Evolutionary conservation across 192 early-diverging fungal genomes (phyloP), one percentile per base, ranked within the genome.

Genomic region (Paraglomus brasilianum): DNA sequence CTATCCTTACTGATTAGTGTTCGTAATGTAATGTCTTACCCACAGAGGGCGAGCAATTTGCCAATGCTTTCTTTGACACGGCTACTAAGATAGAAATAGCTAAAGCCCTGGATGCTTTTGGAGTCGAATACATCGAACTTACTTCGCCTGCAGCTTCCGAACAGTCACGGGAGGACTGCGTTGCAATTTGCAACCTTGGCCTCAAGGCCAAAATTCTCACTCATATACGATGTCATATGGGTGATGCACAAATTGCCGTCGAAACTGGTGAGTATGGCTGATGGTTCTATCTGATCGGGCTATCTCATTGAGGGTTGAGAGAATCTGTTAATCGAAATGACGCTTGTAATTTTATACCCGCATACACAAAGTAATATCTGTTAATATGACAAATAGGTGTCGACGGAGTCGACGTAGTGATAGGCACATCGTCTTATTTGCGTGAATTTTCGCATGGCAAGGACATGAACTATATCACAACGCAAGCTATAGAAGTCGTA

Each of bases 391-490:
- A 1, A 19, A 19, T 19, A 68, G 66, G 95, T 65, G 97, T 98
- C 5, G 93, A 97, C 73, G 97, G 97, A 42, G 84, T 98, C 52
- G 94, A 97, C 72, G 92, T 98, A 19, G 97, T 98, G 48, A 98
- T 98, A 76, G 97, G 97, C 47, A 98, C 97, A 10, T 93, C 91
- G 62, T 95, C 94, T 39, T 94, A 90, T 73, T 84, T 98, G 60
- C 88, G 97, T 53, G 95, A 98, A 81, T 97, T 97, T 84, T 96
- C 95, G 62, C 97, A 98, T 75, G 97, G 97, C 70, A 98, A 98
- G 82, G 95, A 98, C 78, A 98, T 98, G 93, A 89, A 93, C 48
- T 94, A 92, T 82, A 98, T 98, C 68, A 93, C 92, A 80, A 87
- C 94, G 75, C 88, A 92, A 72, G 97, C 97, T 13, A 96, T 89